Evolutionary conservation across 371 early-diverging fungal genomes (phyloP), one percentile per base, ranked within the genome.

Genomic region (Apophysomyces variabilis): DNA sequence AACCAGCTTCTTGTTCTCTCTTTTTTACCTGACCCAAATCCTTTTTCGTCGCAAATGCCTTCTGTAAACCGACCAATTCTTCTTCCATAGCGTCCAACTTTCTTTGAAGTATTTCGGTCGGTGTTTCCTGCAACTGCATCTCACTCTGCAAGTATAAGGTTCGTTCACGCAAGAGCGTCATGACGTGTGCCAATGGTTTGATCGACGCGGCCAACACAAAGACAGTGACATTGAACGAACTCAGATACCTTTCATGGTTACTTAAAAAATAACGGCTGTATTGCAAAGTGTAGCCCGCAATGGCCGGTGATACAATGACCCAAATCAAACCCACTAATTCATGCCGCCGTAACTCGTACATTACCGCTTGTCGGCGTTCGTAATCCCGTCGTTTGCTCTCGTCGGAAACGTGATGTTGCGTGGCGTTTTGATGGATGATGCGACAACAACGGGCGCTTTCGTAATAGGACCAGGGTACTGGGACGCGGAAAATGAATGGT

Each of bases 391-490:
- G 70, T 7, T 74, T 71, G 47, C 74, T 72, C 63, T 12, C 74
- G 45, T 41, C 65, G 50, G 5, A 62, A 63, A 26, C 69, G 50
- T 26, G 50, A 41, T 35, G 59, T 62, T 18, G 64, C 65, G 46
- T 39, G 54, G 67, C 63, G 41, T 63, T 67, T 44, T 67, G 63
- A 50, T 62, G 67, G 16, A 67, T 63, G 36, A 75, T 71, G 38
- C 85, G 78, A 56, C 84, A 68, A 56, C 79, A 71, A 18, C 83
- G 74, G 21, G 88, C 85, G 38, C 83, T 75, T 66, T 85, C 80
- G 66, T 85, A 88, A 32, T 85, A 72, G 46, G 84, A 77, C 88
- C 88, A 88, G 35, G 88, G 86, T 13, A 85, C 85, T 87, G 46
- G 46, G 13, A 45, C 32, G 3, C 32, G 32, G 32, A 26, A 26